Percentiles rank a stretch among this genome's conserved stretches.
These are phyloP conservation scores for Arachnomyces sp. DNA, from an alignment of 2,329 filamentous ascomycete species.

Conservation along the genomic window DNA sequence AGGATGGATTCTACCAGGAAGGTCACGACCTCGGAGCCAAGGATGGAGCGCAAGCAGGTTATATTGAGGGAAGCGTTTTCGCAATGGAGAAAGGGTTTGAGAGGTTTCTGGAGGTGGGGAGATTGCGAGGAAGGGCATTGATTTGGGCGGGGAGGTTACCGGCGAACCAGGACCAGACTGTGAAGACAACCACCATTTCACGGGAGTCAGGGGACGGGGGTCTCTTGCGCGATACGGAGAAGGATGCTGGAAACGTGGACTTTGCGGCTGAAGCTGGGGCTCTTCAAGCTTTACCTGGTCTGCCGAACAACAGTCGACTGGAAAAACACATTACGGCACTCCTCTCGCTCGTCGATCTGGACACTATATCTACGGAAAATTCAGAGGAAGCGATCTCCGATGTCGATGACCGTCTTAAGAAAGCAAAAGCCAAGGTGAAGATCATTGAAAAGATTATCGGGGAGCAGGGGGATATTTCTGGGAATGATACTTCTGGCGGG, in stretches of 20 bases:
- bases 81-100: slow-evolving; percentile 90
- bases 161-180: not conserved
- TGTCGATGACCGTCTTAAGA: slow-evolving; percentile 80
- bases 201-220: not conserved
- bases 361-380: slow-evolving; percentile 70
- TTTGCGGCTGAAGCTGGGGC: not conserved
- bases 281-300: slow-evolving; percentile 32
- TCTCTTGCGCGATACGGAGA: not conserved
- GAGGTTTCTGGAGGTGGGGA: slow-evolving; percentile 76
- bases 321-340: slow-evolving; percentile 68
- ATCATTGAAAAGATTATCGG: slow-evolving; percentile 67
- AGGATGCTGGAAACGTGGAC: not conserved
- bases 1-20: slow-evolving; percentile 68
- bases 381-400: slow-evolving; percentile 83
- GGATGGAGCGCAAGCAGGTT: slow-evolving; percentile 70
- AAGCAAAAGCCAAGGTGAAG: slow-evolving; percentile 74
- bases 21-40: slow-evolving; percentile 66
- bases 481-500: slow-evolving; percentile 19
- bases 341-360: slow-evolving; percentile 68
- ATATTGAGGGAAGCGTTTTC: slow-evolving; percentile 80
- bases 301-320: slow-evolving; percentile 55
- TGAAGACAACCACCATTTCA: not conserved
- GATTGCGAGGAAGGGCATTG: slow-evolving; percentile 65
- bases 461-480: slow-evolving; percentile 30
- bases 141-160: slow-evolving; percentile 74